Percentiles rank a stretch among this genome's conserved stretches.
These are phyloP conservation scores for Solanum paucissectum DNA, from an alignment of 257 asterid species.

Conservation along the genomic window DNA sequence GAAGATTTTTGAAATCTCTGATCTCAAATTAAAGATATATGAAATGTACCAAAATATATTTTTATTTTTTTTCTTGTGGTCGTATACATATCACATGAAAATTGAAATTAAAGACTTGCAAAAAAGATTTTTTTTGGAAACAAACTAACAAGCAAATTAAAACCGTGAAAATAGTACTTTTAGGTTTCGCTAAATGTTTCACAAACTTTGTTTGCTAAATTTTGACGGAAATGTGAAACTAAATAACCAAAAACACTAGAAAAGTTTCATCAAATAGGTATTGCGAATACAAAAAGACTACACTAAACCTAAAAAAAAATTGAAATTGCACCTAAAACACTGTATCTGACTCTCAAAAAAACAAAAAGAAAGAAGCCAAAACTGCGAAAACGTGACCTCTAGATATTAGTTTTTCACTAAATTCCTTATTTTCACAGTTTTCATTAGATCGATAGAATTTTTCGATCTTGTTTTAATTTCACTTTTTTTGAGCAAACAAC, in stretches of 20 bases:
- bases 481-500: not conserved
- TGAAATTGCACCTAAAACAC: not conserved
- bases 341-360: not conserved
- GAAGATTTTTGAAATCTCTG: accelerated
- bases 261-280: not conserved
- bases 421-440: not conserved
- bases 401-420: not conserved
- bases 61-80: no score
- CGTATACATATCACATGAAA: no score
- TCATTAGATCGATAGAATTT: not conserved
- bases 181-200: not conserved
- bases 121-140: no score
- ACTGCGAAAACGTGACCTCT: not conserved
- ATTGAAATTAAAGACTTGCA: no score
- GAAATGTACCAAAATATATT: no score
- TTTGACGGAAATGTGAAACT: not conserved
- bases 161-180: not conserved
- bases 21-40: no score
- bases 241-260: not conserved
- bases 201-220: not conserved
- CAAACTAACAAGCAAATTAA: no score
- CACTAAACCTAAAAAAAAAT: not conserved
- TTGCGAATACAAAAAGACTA: not conserved
- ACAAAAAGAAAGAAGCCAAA: not conserved
- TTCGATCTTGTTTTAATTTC: not conserved